phyloP scores from a whole-genome alignment of 345 rosid species.

The Isatis tinctoria region DNA sequence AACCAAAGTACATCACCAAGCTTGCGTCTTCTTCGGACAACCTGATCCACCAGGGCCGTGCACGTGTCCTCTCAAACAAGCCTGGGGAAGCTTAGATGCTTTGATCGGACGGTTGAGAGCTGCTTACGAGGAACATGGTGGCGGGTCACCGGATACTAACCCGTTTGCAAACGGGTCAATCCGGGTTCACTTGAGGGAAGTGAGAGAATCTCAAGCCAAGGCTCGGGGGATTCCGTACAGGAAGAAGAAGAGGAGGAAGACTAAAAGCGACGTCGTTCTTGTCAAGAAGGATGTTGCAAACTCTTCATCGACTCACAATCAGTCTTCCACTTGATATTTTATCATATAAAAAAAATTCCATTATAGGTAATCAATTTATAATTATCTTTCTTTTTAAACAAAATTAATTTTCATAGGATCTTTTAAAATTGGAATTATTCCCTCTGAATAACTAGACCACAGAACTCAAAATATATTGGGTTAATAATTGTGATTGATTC shows the following conservation, averaged over 20 bases:
- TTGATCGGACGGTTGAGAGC: conserved; percentile 86
- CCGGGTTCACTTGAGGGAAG: conserved; percentile 68
- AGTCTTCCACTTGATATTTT: conserved; percentile 20
- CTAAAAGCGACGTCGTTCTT: conserved; percentile 19
- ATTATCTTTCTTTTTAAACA: not conserved
- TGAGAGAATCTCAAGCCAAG: conserved; percentile 80
- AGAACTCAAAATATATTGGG: not conserved
- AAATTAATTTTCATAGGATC: not conserved
- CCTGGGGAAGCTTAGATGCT: conserved; percentile 94
- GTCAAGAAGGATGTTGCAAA: conserved; percentile 30
- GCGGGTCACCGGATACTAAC: conserved; percentile 68
- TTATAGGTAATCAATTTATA: conserved; percentile 24
- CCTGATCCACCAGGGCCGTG: conserved; percentile 86
- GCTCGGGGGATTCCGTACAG: conserved; percentile 88
- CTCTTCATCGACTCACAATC: conserved; percentile 23
- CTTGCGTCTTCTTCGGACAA: conserved; percentile 73
- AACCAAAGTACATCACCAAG: conserved; percentile 84
- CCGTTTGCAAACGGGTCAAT: conserved; percentile 80
- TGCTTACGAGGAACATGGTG: conserved; percentile 80
- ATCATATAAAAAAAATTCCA: conserved; percentile 4
- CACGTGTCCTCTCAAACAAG: conserved; percentile 81
- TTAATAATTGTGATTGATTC: conserved; percentile 12
- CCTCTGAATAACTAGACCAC: conserved; percentile 10
- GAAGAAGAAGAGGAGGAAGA: conserved; percentile 80
- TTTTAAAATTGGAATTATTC: not conserved